Conservation (phyloP, 1,284 basidiomycete species). For the Tetrapyrgos nigripes region DNA sequence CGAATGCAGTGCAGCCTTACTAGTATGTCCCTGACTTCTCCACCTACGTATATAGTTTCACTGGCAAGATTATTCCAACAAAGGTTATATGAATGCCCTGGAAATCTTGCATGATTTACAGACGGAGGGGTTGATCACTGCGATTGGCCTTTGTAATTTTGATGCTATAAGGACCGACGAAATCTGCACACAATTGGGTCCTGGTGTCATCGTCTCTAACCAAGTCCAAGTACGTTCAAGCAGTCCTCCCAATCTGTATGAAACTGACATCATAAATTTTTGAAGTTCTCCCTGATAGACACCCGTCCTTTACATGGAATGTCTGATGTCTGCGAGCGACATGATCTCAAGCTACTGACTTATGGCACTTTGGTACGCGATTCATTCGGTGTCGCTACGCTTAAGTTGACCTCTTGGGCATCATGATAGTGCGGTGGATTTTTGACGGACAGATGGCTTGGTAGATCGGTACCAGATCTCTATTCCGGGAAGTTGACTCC, state of each 20-base stretch:
- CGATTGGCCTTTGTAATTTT: conserved; percentile 83
- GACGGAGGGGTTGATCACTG: conserved; percentile 63
- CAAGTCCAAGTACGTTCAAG: conserved; percentile 71
- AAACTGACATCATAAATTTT: conserved; percentile 1
- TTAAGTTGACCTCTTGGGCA: conserved; percentile 17
- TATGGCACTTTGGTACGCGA: conserved; percentile 77
- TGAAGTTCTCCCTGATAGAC: conserved; percentile 83
- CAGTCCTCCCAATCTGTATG: conserved; percentile 7
- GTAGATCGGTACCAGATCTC: conserved; percentile 69
- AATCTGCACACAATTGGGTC: conserved; percentile 74
- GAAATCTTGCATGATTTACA: conserved; percentile 65
- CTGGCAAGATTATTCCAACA: conserved; percentile 81
- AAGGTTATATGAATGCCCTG: conserved; percentile 69
- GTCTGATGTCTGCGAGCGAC: conserved; percentile 76
- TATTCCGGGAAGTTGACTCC: conserved; percentile 73
- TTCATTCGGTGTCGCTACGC: conserved; percentile 12
- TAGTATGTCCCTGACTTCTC: not conserved
- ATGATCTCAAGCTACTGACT: conserved; percentile 76
- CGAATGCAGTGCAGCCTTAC: not conserved
- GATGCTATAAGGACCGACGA: conserved; percentile 77
- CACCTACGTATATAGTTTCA: conserved; percentile 61
- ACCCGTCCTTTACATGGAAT: conserved; percentile 78
- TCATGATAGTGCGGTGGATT: conserved; percentile 89
- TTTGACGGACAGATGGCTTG: conserved; percentile 78
- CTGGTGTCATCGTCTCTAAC: conserved; percentile 77